Evolutionary conservation across 176 grass and related monocot genomes (phyloP).

Genomic region (Carex myosuroides): DNA sequence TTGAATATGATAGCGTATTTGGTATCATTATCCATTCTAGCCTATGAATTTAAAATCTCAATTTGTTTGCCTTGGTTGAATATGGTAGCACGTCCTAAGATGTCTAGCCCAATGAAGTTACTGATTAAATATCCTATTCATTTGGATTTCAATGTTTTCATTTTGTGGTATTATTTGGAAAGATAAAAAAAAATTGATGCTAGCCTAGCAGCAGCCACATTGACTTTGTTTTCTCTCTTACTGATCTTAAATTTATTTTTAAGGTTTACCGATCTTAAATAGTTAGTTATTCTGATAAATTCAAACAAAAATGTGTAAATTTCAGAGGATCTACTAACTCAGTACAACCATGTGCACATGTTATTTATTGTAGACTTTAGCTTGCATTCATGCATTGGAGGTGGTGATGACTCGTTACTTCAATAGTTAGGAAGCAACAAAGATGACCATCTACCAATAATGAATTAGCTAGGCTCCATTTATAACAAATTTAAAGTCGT

Average conservation of each 20-base stretch:
- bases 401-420: background rate
- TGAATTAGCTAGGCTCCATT: conserved; percentile 10
- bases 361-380: background rate
- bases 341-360: background rate
- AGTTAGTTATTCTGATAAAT: background rate
- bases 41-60: background rate
- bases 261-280: background rate
- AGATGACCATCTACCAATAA: conserved; percentile 3
- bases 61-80: background rate
- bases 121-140: background rate
- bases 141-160: background rate
- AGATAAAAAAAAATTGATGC: background rate
- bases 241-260: too few species aligned
- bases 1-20: background rate
- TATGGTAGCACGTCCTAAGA: background rate
- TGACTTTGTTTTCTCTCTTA: too few species aligned
- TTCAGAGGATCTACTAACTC: background rate
- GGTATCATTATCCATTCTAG: background rate
- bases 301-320: background rate
- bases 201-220: background rate
- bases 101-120: background rate
- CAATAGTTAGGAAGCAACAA: background rate
- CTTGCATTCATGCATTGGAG: background rate
- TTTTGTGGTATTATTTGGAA: background rate
- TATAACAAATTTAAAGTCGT: conserved; percentile 3